Conservation (phyloP, 352 stramenopile genomes). For the Paralagenidium karlingii region DNA sequence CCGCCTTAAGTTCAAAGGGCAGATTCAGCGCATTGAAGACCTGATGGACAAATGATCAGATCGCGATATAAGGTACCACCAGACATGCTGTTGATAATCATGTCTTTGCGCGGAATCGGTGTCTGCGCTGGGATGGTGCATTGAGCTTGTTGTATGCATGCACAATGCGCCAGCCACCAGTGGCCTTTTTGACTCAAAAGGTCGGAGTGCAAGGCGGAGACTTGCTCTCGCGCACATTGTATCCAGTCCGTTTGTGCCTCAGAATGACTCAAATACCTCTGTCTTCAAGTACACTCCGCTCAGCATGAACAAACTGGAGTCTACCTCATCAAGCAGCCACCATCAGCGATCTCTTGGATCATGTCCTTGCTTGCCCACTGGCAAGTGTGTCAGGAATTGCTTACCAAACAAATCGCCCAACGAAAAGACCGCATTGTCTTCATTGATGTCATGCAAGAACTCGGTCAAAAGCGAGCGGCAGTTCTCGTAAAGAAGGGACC, state of each 20-base stretch:
- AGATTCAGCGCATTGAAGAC: conserved; percentile 50
- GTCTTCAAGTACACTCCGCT: conserved; percentile 51
- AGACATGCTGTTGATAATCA: conserved; percentile 4
- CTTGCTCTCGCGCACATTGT: conserved; percentile 7
- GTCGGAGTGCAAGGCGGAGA: conserved; percentile 8
- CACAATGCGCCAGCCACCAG: conserved; percentile 3
- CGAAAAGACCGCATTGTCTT: conserved; percentile 46
- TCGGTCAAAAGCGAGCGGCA: conserved; percentile 41
- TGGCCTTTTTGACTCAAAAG: conserved; percentile 15
- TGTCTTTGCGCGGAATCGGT: conserved; percentile 2
- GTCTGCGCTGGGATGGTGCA: conserved; percentile 1
- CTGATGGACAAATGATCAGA: conserved; percentile 7
- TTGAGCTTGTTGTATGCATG: conserved; percentile 2
- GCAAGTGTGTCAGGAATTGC: too few relatives aligned
- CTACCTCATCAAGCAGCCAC: too few relatives aligned
- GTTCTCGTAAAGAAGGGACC: conserved; percentile 36
- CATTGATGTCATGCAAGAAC: conserved; percentile 47
- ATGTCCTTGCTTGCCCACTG: too few relatives aligned
- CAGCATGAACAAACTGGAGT: conserved; percentile 51
- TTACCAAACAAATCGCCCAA: conserved; percentile 61
- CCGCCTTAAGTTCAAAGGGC: conserved; percentile 46
- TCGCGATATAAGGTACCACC: too few relatives aligned
- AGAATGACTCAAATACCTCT: conserved; percentile 9
- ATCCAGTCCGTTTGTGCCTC: too few relatives aligned
- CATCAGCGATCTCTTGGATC: too few relatives aligned